Conservation (phyloP, 192 early-diverging fungal species). For the Gaertneriomyces semiglobifer region DNA sequence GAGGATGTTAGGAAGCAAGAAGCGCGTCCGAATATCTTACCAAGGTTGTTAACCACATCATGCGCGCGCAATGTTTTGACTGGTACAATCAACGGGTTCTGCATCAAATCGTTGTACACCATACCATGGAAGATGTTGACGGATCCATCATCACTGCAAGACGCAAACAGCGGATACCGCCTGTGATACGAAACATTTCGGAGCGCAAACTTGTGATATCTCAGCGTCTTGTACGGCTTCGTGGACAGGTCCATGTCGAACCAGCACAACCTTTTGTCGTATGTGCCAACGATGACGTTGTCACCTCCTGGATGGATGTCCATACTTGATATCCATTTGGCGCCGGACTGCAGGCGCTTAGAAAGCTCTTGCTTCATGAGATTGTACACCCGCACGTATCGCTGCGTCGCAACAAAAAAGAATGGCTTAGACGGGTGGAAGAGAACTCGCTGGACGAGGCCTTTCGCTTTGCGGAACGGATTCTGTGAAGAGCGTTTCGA, state of each 20-base stretch:
- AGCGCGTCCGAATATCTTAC: conserved; percentile 39
- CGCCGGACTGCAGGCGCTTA: conserved; percentile 79
- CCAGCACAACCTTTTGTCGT: conserved; percentile 94
- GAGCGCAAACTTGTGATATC: conserved; percentile 86
- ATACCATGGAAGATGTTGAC: conserved; percentile 97
- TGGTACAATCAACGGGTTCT: conserved; percentile 98
- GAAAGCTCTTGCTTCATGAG: conserved; percentile 80
- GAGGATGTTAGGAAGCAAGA: not conserved
- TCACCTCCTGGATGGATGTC: conserved; percentile 92
- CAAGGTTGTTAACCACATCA: conserved; percentile 65
- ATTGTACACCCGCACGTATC: conserved; percentile 91
- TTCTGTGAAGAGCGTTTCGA: conserved; percentile 82
- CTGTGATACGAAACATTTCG: conserved; percentile 83
- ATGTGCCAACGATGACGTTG: conserved; percentile 92
- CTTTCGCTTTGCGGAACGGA: conserved; percentile 88
- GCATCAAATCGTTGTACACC: conserved; percentile 94
- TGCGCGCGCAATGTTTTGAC: conserved; percentile 90
- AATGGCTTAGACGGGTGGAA: conserved; percentile 94
- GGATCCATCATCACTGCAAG: conserved; percentile 85
- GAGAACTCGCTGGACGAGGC: conserved; percentile 76
- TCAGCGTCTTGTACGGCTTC: conserved; percentile 89
- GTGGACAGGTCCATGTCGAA: conserved; percentile 92
- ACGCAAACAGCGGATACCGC: conserved; percentile 90
- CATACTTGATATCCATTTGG: conserved; percentile 94
- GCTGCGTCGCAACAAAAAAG: conserved; percentile 95